phyloP scores from a whole-genome alignment of 805 yeast genomes.

The Cephaloascus fragrans region DNA sequence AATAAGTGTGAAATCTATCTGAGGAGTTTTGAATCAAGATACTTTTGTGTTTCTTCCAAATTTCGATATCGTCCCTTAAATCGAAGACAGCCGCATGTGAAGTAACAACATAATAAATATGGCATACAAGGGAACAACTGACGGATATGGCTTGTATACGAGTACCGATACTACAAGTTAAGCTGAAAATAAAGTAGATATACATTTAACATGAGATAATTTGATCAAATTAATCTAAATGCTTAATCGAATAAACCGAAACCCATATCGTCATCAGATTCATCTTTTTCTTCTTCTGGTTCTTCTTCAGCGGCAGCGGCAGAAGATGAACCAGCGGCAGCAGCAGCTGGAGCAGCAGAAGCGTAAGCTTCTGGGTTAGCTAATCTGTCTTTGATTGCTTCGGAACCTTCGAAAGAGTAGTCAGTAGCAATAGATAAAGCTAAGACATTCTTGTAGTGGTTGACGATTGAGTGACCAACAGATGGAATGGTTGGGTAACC shows the following conservation, averaged over 20 bases:
- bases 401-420: conserved; percentile 98
- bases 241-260: conserved; percentile 96
- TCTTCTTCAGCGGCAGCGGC: conserved; percentile 64
- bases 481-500: conserved; percentile 99
- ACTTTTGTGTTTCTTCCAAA: too few relatives aligned
- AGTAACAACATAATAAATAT: too few relatives aligned
- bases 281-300: conserved; percentile 65
- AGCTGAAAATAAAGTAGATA: too few relatives aligned
- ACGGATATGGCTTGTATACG: too few relatives aligned
- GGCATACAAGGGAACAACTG: too few relatives aligned
- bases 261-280: conserved; percentile 79
- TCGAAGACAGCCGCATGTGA: too few relatives aligned
- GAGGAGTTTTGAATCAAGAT: too few relatives aligned
- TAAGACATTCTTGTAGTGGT: conserved; percentile 98
- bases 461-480: conserved; percentile 96
- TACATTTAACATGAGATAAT: not conserved
- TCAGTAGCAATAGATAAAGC: conserved; percentile 98
- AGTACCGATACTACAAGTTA: too few relatives aligned
- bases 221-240: conserved; percentile 1
- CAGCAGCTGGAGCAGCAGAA: conserved; percentile 97
- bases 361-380: conserved; percentile 99
- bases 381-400: conserved; percentile 97
- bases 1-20: too few relatives aligned
- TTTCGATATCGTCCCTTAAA: too few relatives aligned
- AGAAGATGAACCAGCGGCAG: conserved; percentile 54